These are phyloP conservation scores for Pseudogymnoascus sp. DNA, from an alignment of 2,329 filamentous ascomycete genomes.

Conservation along the genomic window DNA sequence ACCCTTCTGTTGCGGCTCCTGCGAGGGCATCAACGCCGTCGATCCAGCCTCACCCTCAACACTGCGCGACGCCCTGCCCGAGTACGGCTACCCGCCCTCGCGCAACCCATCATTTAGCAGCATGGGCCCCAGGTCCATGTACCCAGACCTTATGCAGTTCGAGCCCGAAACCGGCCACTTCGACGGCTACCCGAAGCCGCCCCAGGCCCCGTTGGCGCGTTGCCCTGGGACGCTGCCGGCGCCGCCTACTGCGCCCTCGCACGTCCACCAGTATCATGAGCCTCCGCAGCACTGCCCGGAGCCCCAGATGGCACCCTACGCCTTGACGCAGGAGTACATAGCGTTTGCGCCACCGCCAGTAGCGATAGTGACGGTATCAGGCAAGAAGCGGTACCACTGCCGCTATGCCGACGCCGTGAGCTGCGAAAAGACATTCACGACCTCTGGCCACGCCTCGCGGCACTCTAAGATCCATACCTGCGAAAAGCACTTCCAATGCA, in stretches of 20 bases:
- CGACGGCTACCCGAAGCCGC: not conserved
- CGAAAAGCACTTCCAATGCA: constrained; percentile 64
- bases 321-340: not conserved
- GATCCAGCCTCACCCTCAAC: not conserved
- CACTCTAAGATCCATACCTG: constrained; percentile 79
- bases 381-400: constrained; percentile 60
- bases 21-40: not conserved
- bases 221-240: not conserved
- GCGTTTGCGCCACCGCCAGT: not conserved
- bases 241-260: not conserved
- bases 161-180: not conserved
- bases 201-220: not conserved
- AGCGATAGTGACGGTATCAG: not conserved
- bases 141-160: not conserved
- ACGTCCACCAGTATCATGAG: not conserved
- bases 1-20: not conserved
- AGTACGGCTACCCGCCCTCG: not conserved
- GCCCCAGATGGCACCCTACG: not conserved
- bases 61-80: not conserved
- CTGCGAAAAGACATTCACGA: constrained; percentile 74
- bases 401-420: constrained; percentile 61
- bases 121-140: not conserved
- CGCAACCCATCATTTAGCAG: not conserved
- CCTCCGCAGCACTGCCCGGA: not conserved
- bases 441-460: constrained; percentile 74